These are phyloP conservation scores for Lipomyces lipofer DNA, from an alignment of 805 yeast species.

Conservation along the genomic window DNA sequence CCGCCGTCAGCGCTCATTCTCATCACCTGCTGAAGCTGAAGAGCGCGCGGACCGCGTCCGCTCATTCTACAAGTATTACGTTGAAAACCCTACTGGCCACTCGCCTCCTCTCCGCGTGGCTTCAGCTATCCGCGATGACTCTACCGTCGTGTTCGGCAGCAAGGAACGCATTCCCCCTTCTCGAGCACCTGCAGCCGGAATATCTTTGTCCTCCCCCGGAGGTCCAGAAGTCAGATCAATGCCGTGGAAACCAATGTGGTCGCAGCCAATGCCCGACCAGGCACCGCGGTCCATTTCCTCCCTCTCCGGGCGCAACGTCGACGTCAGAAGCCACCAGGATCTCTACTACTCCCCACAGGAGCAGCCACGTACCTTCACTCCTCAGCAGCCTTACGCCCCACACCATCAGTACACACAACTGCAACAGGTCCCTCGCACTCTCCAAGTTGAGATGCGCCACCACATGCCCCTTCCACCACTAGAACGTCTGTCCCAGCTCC, in stretches of 20 bases:
- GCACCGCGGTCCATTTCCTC: slow-evolving; percentile 12
- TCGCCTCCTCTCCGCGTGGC: not conserved
- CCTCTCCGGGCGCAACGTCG: not conserved
- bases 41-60: slow-evolving; percentile 24
- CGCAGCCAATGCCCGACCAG: not conserved
- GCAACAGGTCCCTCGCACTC: too few species aligned
- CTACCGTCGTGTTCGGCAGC: slow-evolving; percentile 10
- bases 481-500: slow-evolving; percentile 27
- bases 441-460: not conserved
- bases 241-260: not conserved
- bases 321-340: not conserved
- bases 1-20: slow-evolving; percentile 10
- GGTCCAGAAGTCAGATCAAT: not conserved
- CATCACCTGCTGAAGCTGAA: slow-evolving; percentile 20
- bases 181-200: not conserved
- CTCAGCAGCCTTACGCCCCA: not conserved
- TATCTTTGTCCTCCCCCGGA: not conserved
- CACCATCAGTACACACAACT: not conserved
- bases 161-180: not conserved
- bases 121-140: slow-evolving; percentile 7
- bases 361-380: not conserved
- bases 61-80: slow-evolving; percentile 26
- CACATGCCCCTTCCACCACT: slow-evolving; percentile 20
- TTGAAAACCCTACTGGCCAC: slow-evolving; percentile 16
- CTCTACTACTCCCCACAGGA: slow-evolving; percentile 4